phyloP scores from a whole-genome alignment of 257 asterid species.

The Solanum piurae region DNA sequence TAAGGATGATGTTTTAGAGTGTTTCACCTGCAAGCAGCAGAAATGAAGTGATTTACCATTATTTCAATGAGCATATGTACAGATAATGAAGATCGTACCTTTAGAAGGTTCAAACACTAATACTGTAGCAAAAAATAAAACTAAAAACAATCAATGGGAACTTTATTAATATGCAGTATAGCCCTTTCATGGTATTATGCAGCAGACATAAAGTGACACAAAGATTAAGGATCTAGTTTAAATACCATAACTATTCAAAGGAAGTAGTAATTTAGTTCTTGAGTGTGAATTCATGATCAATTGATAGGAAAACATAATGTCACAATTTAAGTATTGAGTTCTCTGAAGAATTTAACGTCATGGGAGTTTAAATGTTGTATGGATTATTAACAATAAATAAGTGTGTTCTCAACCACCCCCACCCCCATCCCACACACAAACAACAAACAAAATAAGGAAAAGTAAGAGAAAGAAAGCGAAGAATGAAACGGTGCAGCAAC shows the following conservation, averaged over 20 bases:
- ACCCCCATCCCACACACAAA: background rate
- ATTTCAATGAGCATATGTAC: background rate
- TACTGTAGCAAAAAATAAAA: background rate
- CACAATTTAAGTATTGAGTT: background rate
- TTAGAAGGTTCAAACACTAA: background rate
- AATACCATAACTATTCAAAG: background rate
- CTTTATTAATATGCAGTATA: background rate
- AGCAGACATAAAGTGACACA: background rate
- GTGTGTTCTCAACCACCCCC: background rate
- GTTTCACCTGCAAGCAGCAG: conserved; percentile 48
- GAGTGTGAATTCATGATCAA: background rate
- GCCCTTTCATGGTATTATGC: background rate
- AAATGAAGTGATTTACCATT: background rate
- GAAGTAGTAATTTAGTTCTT: background rate
- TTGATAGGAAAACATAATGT: background rate
- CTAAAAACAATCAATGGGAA: background rate
- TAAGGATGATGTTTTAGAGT: conserved; percentile 50
- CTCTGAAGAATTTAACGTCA: background rate
- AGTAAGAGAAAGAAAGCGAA: background rate
- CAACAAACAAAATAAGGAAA: background rate
- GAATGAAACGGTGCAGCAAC: background rate
- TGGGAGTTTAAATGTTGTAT: background rate
- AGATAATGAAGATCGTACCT: background rate
- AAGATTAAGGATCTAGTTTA: background rate
- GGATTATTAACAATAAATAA: background rate